Evolutionary conservation across 73 alveolate genomes (phyloP).

Genomic region (Paramecium sexaurelia): DNA sequence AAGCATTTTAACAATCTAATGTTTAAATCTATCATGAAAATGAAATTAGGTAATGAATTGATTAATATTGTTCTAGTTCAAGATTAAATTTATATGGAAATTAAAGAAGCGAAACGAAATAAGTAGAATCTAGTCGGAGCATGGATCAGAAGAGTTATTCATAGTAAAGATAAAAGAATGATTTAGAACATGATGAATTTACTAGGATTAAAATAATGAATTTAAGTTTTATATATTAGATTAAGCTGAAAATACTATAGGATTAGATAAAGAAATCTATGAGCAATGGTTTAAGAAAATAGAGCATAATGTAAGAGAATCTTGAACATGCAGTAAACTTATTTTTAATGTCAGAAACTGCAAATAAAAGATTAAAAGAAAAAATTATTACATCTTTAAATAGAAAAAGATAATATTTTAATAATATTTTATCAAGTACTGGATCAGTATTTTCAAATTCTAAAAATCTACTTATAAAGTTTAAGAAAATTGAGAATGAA

Average conservation of each 20-base stretch:
- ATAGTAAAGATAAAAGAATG: neutral
- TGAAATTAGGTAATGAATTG: neutral
- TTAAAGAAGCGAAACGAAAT: neutral
- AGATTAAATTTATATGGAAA: neutral
- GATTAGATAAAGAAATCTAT: neutral
- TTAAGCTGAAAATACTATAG: neutral
- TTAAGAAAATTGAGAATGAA: neutral
- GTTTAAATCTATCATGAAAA: neutral
- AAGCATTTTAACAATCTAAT: slow-evolving; percentile 12
- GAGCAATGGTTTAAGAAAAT: neutral
- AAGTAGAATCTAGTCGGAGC: neutral
- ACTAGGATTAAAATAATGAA: neutral
- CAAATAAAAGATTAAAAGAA: neutral
- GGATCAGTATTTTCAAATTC: neutral
- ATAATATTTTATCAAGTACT: neutral
- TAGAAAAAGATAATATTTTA: neutral
- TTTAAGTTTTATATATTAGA: neutral
- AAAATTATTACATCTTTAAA: neutral
- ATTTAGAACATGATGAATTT: neutral
- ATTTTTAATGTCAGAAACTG: slow-evolving; percentile 22
- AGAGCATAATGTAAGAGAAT: neutral
- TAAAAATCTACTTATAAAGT: neutral
- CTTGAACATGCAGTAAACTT: slow-evolving; percentile 25
- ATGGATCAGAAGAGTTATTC: neutral
- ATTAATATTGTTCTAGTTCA: neutral